Percentiles rank a stretch among this genome's conserved stretches.
Conservation (phyloP, 208 protist genomes). For the Jaenimonas drosophilae region DNA sequence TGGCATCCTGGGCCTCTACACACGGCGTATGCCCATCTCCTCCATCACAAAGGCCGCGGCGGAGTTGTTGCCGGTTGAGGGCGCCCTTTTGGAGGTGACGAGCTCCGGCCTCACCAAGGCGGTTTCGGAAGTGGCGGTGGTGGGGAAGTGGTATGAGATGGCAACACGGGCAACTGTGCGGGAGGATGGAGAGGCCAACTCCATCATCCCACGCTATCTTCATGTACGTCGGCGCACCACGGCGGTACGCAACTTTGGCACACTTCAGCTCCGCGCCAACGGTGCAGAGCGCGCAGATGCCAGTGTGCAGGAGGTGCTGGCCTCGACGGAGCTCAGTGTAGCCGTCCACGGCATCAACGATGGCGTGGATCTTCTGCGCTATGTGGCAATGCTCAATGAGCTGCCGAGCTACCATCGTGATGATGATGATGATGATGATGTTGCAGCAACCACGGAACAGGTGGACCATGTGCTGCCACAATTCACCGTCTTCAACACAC, state of each 20-base stretch:
- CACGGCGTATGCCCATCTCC: slow-evolving; percentile 5
- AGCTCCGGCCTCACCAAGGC: slow-evolving; percentile 60
- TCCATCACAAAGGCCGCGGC: slow-evolving; percentile 5
- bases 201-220: slow-evolving; percentile 15
- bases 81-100: slow-evolving; percentile 43
- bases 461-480: too few species aligned
- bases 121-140: slow-evolving; percentile 7
- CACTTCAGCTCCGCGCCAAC: too few species aligned
- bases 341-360: too few species aligned
- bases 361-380: too few species aligned
- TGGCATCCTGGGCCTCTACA: neutral
- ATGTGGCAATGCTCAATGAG: too few species aligned
- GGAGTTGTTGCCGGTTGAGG: slow-evolving; percentile 4
- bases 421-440: too few species aligned
- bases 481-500: slow-evolving; percentile 20
- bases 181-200: neutral
- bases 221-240: slow-evolving; percentile 10
- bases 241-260: slow-evolving; percentile 22
- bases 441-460: too few species aligned
- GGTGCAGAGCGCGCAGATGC: too few species aligned
- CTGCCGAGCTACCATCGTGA: too few species aligned
- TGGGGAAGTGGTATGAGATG: slow-evolving; percentile 4
- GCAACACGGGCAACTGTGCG: neutral
- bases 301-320: too few species aligned
- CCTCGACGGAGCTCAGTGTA: too few species aligned